Evolutionary conservation across 2,329 filamentous ascomycete species (phyloP).

Genomic region (Talaromyces sp.): DNA sequence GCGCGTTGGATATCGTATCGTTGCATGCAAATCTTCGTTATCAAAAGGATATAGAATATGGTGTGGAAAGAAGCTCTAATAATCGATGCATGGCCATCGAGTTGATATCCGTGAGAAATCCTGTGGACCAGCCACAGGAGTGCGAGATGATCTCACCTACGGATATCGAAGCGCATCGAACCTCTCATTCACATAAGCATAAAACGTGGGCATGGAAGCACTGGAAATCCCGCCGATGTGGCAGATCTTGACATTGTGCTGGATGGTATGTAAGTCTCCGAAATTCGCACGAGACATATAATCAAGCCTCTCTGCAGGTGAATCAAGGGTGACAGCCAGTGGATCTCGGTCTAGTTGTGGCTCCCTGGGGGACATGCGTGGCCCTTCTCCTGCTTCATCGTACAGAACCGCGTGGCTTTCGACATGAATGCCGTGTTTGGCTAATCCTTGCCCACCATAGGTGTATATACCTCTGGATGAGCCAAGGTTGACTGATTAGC

Average conservation of each 20-base stretch:
- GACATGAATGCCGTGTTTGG: slow-evolving; percentile 35
- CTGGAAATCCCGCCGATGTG: slow-evolving; percentile 35
- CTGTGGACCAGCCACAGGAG: not conserved
- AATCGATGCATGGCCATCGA: not conserved
- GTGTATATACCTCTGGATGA: slow-evolving; percentile 38
- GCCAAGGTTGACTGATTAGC: not conserved
- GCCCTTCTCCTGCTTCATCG: slow-evolving; percentile 23
- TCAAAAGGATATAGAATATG: not conserved
- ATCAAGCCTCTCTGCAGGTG: slow-evolving; percentile 26
- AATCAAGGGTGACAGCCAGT: slow-evolving; percentile 31
- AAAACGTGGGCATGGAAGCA: slow-evolving; percentile 27
- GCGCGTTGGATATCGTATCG: not conserved
- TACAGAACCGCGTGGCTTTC: slow-evolving; percentile 41
- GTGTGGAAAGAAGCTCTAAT: not conserved
- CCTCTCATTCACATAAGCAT: slow-evolving; percentile 17
- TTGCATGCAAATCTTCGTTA: not conserved
- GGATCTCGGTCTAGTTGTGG: slow-evolving; percentile 34
- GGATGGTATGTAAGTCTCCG: slow-evolving; percentile 40
- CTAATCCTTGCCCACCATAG: slow-evolving; percentile 36
- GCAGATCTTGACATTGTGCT: slow-evolving; percentile 44
- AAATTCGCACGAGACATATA: slow-evolving; percentile 40
- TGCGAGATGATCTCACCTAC: not conserved
- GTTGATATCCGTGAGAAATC: not conserved
- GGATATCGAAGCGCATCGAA: not conserved
- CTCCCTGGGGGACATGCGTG: slow-evolving; percentile 25